phyloP scores from a whole-genome alignment of 2,329 filamentous ascomycete species.

The Stachybotrys chartarum region DNA sequence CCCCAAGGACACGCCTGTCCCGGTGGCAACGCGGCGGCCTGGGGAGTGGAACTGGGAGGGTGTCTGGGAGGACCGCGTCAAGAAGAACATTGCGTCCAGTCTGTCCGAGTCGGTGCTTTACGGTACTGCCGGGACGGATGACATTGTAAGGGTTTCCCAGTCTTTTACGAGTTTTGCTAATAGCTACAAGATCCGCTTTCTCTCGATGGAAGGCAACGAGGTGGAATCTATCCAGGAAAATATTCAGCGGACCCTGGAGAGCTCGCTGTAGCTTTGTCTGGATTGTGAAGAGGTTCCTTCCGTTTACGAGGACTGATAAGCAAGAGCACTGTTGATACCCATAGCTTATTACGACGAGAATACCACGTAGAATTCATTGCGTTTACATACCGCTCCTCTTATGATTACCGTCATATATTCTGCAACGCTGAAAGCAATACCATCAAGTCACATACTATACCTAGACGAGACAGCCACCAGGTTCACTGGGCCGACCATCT shows the following conservation, averaged over 20 bases:
- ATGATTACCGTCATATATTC: background rate
- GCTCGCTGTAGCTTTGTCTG: slow-evolving; percentile 11
- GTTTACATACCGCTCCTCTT: background rate
- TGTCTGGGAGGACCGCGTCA: slow-evolving; percentile 88
- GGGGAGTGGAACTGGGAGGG: slow-evolving; percentile 98
- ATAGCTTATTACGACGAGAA: background rate
- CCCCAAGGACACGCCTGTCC: slow-evolving; percentile 3
- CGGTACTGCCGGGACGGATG: slow-evolving; percentile 58
- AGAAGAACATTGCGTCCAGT: slow-evolving; percentile 69
- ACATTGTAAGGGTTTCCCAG: slow-evolving; percentile 51
- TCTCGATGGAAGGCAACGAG: slow-evolving; percentile 54
- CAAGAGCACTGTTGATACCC: slow-evolving; percentile 13
- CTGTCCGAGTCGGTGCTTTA: slow-evolving; percentile 74
- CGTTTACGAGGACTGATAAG: background rate
- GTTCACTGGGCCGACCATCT: no score
- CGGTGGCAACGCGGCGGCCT: slow-evolving; percentile 31
- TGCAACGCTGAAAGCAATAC: background rate
- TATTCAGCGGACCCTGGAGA: slow-evolving; percentile 43
- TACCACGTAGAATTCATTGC: background rate
- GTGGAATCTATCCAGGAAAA: slow-evolving; percentile 52
- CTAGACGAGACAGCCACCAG: no score
- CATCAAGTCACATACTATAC: background rate
- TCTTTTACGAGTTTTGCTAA: slow-evolving; percentile 6
- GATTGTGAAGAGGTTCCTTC: background rate
- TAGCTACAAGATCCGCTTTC: slow-evolving; percentile 52